Evolutionary conservation across 805 yeast species (phyloP), one percentile per base, ranked within the genome.

Genomic region (Starmera dryadoides): DNA sequence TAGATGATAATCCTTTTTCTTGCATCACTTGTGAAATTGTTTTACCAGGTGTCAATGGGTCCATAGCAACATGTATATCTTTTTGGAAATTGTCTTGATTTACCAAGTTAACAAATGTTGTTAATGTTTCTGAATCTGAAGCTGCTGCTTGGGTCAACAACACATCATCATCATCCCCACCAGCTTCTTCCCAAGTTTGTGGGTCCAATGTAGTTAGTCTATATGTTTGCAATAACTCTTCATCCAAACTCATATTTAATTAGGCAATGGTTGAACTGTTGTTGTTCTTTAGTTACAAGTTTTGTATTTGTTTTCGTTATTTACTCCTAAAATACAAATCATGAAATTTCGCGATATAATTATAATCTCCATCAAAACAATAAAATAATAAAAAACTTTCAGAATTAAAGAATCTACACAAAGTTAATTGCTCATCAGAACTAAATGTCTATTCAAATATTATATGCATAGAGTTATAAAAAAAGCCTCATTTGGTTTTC

Each of bases 1-100:
- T 64, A 22, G 65, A 62, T 33, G 69, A 59, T 16, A 66, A 49
- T 18, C 65, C 66, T 30, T 61, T 60, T 33, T 71, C 65, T 10
- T 56, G 49, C 30, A 75, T 54, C 29, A 64, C 66, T 17, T 67
- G 60, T 34, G 69, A 49, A 8, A 78, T 62, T 3, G 74, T 66
- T 19, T 60, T 62, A n/a, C 68, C 65, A 22, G 70, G 69, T 4
- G 79, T 80, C 42, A 81, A 57, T 1, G 86, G 85, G 48, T 81
- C 87, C 5, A 58, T 50, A 25, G 71, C 73, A 35, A 64, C 68
- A 39, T 49, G 37, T 34, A 52, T 35, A 28, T 48, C 44, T 33
- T 55, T 35, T 42, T 50, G 47, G 29, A 56, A 39, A 42, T 58
- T 39, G 42, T 56, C 53, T n/a, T 48, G 45, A 29, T 48, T 48